These are phyloP conservation scores for Calonectria leucothoes DNA, from an alignment of 2,329 filamentous ascomycete genomes.

Conservation along the genomic window DNA sequence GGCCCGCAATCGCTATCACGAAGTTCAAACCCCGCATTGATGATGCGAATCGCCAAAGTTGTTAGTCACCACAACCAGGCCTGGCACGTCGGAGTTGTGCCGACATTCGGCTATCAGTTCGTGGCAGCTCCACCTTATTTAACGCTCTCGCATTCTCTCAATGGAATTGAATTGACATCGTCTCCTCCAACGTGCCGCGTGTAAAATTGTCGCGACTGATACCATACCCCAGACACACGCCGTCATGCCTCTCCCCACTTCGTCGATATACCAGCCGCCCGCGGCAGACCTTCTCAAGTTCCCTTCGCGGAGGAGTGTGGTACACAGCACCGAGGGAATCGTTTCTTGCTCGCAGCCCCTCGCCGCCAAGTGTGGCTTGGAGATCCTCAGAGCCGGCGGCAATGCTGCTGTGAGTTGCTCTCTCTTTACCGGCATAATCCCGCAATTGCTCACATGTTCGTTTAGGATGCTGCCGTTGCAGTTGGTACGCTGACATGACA, in stretches of 20 bases:
- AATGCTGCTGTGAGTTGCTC: conserved; percentile 83
- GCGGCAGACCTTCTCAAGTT: conserved; percentile 71
- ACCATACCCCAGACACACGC: neutral
- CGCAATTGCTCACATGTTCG: conserved; percentile 14
- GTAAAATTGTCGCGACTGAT: neutral
- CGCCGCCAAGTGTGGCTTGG: conserved; percentile 87
- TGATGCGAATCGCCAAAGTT: neutral
- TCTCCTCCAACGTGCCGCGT: neutral
- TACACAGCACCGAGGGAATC: conserved; percentile 93
- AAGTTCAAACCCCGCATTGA: conserved; percentile 7
- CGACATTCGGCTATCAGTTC: neutral
- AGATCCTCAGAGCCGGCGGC: conserved; percentile 86
- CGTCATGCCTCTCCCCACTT: conserved; percentile 60
- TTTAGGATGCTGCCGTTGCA: conserved; percentile 92
- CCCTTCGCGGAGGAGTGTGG: conserved; percentile 86
- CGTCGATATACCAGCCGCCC: conserved; percentile 59
- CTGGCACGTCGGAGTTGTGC: neutral
- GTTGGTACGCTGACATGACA: conserved; percentile 68
- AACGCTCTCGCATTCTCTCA: neutral
- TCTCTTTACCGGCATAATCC: neutral
- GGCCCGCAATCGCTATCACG: conserved; percentile 30
- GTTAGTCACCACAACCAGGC: neutral
- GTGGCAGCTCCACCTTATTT: neutral
- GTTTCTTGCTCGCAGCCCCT: conserved; percentile 91
- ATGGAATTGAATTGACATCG: neutral